phyloP scores from a whole-genome alignment of 2,329 filamentous ascomycete genomes.

The Xylaria sp. region DNA sequence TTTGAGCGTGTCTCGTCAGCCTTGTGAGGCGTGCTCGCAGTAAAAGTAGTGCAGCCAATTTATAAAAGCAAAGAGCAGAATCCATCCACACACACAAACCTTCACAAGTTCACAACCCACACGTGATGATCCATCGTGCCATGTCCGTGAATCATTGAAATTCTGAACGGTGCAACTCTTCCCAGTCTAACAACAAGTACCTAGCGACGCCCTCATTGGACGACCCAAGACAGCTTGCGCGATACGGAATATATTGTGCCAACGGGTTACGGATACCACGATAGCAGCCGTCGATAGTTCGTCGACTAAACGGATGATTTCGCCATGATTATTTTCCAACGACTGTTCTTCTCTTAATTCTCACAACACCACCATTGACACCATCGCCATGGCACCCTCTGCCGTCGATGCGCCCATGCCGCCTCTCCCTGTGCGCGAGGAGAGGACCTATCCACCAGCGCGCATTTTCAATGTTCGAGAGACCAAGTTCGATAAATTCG shows the following conservation, averaged over 20 bases:
- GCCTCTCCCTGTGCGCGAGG: constrained; percentile 35
- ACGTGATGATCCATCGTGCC: no score
- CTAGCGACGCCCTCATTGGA: no score
- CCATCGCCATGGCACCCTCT: constrained; percentile 46
- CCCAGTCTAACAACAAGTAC: no score
- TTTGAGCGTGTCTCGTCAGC: constrained; percentile 11
- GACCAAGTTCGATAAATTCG: constrained; percentile 53
- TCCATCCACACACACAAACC: not conserved
- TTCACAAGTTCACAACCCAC: not conserved
- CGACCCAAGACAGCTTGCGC: no score
- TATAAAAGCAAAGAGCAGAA: not conserved
- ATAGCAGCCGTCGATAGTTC: not conserved
- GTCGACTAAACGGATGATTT: not conserved
- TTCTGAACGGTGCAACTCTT: no score
- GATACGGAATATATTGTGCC: no score
- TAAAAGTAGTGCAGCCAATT: not conserved
- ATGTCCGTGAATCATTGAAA: no score
- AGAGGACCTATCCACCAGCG: constrained; percentile 47
- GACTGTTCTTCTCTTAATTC: constrained; percentile 1
- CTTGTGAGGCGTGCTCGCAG: constrained; percentile 5
- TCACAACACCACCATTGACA: not conserved
- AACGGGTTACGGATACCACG: no score
- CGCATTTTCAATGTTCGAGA: constrained; percentile 59
- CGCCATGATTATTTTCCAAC: constrained; percentile 21
- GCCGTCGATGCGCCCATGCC: constrained; percentile 43